Base-by-base conservation (phyloP, 2,329 filamentous ascomycete species). In the Hymenoscyphus albidus region DNA sequence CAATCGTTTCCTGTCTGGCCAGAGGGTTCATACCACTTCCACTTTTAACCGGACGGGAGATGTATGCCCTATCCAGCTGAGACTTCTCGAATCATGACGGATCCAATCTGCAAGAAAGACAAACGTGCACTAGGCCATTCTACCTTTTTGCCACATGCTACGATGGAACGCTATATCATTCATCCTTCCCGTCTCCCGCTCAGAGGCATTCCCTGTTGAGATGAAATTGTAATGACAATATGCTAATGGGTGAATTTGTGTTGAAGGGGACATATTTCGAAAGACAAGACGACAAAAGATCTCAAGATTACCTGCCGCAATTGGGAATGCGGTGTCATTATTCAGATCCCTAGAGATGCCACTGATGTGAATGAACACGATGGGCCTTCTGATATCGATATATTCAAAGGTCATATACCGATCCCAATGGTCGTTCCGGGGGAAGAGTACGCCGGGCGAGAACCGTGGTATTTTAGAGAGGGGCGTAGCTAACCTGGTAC, bases 311-410 rank as follows among this genome's bases (percentile, higher is more conserved):
- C 85, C 67, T 93, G 90, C 76, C 87, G 91, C 62, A 99, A 98
- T 76, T 98, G 94, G 93, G 95, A 98, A 78, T 97, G 93, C 74
- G 95, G 95, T 42, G 91, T 99, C 1, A 71, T 98, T 31, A 75
- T 97, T 51, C 87, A 88, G 10, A 80, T 90, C 31, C 71, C 69
- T 54, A 63, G 73, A 22, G 48, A 27, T 32, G 63, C 44, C 42
- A 44, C 18, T 14, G n/a, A 48, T 18, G 22, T 58, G 55, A 18
- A 27, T 59, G 55, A 60, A 32, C 22, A 61, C 40, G 35, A 48
- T 22, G 42, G 59, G 18, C 16, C 61, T 64, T 64, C 68, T 72
- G 56, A 72, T 74, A 64, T 76, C 76, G 5, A 77, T 5, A 77
- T 71, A 39, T 91, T 91, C 73, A 74, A 80, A 38, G 80, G 77